Conservation (phyloP, 805 yeast species). For the Lachancea sp. region DNA sequence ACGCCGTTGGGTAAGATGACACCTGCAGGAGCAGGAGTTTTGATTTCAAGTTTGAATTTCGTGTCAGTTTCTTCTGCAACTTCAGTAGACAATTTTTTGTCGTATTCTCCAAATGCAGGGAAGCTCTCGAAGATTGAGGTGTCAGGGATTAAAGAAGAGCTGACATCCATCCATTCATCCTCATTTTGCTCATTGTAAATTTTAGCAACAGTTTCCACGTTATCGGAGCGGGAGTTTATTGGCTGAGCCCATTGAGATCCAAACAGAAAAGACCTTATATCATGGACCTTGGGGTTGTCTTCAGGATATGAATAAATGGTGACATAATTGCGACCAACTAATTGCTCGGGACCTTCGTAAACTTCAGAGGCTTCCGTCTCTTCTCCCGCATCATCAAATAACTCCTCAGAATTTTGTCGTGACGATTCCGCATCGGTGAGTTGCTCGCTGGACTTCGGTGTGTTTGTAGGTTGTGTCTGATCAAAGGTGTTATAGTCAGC, state of each 20-base stretch:
- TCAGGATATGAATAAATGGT: slow-evolving; percentile 40
- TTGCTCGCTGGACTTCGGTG: slow-evolving; percentile 1
- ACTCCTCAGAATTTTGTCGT: slow-evolving; percentile 10
- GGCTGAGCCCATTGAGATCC: slow-evolving; percentile 54
- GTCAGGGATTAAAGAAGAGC: slow-evolving; percentile 41
- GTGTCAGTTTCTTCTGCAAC: slow-evolving; percentile 42
- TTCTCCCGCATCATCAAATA: slow-evolving; percentile 10
- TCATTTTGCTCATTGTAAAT: slow-evolving; percentile 22
- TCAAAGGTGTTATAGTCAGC: slow-evolving; percentile 18
- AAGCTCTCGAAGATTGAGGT: slow-evolving; percentile 30
- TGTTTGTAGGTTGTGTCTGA: slow-evolving; percentile 9
- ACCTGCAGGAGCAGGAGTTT: slow-evolving; percentile 70
- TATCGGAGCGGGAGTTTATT: slow-evolving; percentile 46
- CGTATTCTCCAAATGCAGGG: slow-evolving; percentile 57
- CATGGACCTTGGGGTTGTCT: slow-evolving; percentile 10
- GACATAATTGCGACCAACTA: slow-evolving; percentile 49
- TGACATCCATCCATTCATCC: slow-evolving; percentile 31
- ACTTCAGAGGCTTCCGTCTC: slow-evolving; percentile 11
- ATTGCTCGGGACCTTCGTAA: slow-evolving; percentile 66
- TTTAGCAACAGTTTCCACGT: slow-evolving; percentile 44
- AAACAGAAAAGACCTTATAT: slow-evolving; percentile 36
- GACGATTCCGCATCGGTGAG: slow-evolving; percentile 1
- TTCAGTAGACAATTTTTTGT: slow-evolving; percentile 36
- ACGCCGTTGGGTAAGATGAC: slow-evolving; percentile 63
- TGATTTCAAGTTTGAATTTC: slow-evolving; percentile 44